These are phyloP conservation scores for Fusarium floridanum DNA, from an alignment of 2,329 filamentous ascomycete species.

Conservation along the genomic window DNA sequence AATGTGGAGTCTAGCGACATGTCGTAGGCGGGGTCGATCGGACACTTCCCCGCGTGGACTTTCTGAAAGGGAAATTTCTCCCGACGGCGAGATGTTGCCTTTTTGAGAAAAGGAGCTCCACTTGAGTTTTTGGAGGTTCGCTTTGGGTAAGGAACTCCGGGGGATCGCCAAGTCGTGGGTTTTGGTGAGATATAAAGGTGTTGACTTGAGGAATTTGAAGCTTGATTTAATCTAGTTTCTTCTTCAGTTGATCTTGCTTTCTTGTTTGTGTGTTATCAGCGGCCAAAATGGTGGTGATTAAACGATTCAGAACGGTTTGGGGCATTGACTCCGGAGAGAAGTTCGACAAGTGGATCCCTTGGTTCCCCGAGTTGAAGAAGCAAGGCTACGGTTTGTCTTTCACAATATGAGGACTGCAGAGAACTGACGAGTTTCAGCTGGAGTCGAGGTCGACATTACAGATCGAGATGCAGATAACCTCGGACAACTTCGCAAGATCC, in stretches of 20 bases:
- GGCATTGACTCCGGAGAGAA: conserved; percentile 19
- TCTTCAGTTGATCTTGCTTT: not conserved
- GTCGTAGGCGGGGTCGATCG: not conserved
- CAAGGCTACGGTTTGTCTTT: conserved; percentile 25
- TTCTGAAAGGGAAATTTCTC: conserved; percentile 2
- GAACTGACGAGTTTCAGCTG: not conserved
- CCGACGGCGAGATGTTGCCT: conserved; percentile 8
- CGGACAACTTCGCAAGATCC: not conserved
- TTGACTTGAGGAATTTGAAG: not conserved
- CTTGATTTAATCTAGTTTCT: not conserved
- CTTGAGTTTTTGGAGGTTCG: not conserved
- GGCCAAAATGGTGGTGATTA: conserved; percentile 4
- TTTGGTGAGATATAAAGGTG: not conserved
- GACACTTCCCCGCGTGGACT: not conserved
- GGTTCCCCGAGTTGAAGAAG: conserved; percentile 27
- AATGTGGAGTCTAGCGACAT: not conserved
- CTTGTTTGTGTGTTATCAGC: not conserved
- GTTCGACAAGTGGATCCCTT: conserved; percentile 20
- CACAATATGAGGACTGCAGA: not conserved
- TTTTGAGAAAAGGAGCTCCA: not conserved
- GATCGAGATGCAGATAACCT: not conserved
- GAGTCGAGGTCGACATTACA: not conserved
- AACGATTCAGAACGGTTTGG: conserved; percentile 28
- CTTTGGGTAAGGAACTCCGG: not conserved
- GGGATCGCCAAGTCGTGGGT: not conserved